Conservation (phyloP, 2,329 filamentous ascomycete species). For the Diaporthe ilicicola region DNA sequence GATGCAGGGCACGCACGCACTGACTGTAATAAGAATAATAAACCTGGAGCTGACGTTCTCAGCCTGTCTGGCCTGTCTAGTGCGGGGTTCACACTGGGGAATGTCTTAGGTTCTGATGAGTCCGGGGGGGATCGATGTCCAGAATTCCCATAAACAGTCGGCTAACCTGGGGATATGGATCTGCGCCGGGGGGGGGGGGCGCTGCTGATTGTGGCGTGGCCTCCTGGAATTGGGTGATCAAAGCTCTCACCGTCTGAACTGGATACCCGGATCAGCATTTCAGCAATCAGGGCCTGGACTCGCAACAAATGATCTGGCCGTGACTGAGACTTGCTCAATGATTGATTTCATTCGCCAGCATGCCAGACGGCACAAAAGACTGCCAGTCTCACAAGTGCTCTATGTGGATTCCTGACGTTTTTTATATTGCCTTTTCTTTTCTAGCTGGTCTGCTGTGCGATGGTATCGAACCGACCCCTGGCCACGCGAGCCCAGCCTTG, state of each 20-base stretch:
- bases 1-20: not conserved
- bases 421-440: not conserved
- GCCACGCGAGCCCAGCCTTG: conserved; percentile 5
- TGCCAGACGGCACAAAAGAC: not conserved
- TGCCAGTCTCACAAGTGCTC: not conserved
- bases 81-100: conserved; percentile 22
- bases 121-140: conserved; percentile 21
- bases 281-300: not conserved
- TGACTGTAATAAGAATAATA: not conserved
- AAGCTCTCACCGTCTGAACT: conserved; percentile 21
- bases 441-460: not conserved
- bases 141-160: conserved; percentile 8
- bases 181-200: not conserved
- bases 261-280: conserved; percentile 6
- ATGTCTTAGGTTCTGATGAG: conserved; percentile 22
- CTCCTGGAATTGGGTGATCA: conserved; percentile 12
- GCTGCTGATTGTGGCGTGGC: conserved; percentile 4
- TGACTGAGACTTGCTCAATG: not conserved
- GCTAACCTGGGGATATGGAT: conserved; percentile 16
- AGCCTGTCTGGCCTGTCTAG: not conserved
- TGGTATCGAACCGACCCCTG: not conserved
- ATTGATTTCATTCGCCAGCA: not conserved
- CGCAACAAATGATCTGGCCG: not conserved
- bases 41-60: conserved; percentile 9
- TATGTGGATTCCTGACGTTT: not conserved